A percentile compares a stretch with the other conserved stretches of the same genome.
phyloP scores from a whole-genome alignment of 2,329 filamentous ascomycete genomes.

The Calycina herbarum region DNA sequence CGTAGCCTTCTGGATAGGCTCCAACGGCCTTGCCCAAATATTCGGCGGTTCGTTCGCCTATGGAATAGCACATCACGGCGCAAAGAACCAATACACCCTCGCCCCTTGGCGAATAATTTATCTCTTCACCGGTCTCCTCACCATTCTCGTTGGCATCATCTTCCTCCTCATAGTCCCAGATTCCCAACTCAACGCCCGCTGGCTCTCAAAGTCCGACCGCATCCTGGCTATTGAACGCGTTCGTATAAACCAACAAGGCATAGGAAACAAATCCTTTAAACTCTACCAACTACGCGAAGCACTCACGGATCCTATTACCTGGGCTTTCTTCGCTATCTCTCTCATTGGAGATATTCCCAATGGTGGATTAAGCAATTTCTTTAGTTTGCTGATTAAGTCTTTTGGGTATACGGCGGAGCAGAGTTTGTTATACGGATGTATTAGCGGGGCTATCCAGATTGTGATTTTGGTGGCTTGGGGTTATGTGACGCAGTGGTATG shows the following conservation, averaged over 20 bases:
- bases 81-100: conserved; percentile 48
- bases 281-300: conserved; percentile 52
- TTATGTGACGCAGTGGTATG: not conserved
- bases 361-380: conserved; percentile 56
- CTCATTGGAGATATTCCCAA: not conserved
- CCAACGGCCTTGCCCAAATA: conserved; percentile 65
- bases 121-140: conserved; percentile 48
- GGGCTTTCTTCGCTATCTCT: not conserved
- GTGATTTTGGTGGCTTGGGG: not conserved
- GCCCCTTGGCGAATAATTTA: conserved; percentile 59
- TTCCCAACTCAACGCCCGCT: conserved; percentile 45
- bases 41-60: conserved; percentile 63
- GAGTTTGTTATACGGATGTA: conserved; percentile 34
- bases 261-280: conserved; percentile 54
- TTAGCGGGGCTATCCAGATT: conserved; percentile 24
- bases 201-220: conserved; percentile 45
- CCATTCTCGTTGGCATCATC: conserved; percentile 41
- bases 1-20: conserved; percentile 67
- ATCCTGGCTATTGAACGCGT: conserved; percentile 47
- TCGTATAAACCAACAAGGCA: conserved; percentile 57
- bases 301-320: conserved; percentile 23
- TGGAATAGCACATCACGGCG: conserved; percentile 55
- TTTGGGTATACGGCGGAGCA: conserved; percentile 37
- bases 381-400: conserved; percentile 58
- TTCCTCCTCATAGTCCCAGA: conserved; percentile 47